phyloP scores from a whole-genome alignment of 352 stramenopile genomes.

The Globisporangium cylindrosporum region DNA sequence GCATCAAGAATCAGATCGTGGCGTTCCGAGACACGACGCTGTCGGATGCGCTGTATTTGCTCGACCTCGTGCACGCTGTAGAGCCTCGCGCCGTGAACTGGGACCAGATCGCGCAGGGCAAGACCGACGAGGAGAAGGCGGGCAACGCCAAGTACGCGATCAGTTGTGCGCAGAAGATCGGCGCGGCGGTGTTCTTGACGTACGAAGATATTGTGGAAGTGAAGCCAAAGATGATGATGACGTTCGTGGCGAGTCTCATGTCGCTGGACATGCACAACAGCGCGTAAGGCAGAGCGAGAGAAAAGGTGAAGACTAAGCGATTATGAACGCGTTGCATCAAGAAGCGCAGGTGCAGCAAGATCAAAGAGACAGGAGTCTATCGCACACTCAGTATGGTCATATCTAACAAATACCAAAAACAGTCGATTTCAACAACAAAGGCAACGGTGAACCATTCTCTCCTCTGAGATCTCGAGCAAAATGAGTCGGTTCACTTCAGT shows the following conservation, averaged over 20 bases:
- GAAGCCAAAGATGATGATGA: slow-evolving; percentile 93
- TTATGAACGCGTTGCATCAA: not conserved
- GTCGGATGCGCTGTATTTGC: slow-evolving; percentile 76
- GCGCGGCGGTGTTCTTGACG: slow-evolving; percentile 90
- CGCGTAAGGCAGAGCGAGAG: not conserved
- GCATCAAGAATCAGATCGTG: slow-evolving; percentile 69
- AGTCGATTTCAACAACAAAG: not conserved
- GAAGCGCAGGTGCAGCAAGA: not conserved
- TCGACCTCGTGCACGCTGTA: slow-evolving; percentile 87
- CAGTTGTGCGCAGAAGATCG: slow-evolving; percentile 91
- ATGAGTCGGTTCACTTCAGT: not conserved
- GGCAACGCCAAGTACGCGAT: slow-evolving; percentile 93
- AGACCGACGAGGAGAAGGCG: slow-evolving; percentile 78
- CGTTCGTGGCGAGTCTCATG: slow-evolving; percentile 86
- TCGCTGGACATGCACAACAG: slow-evolving; percentile 70
- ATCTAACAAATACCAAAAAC: not conserved
- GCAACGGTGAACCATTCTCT: not conserved
- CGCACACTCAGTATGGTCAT: not conserved
- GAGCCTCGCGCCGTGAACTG: slow-evolving; percentile 89
- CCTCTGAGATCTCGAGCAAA: not conserved
- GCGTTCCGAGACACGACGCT: slow-evolving; percentile 83
- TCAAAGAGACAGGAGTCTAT: not conserved
- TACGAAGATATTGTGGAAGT: slow-evolving; percentile 94
- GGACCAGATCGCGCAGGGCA: slow-evolving; percentile 69
- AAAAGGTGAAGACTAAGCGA: not conserved